Base-by-base conservation (phyloP, 2,329 filamentous ascomycete species). In the Paecilomyces sp. region DNA sequence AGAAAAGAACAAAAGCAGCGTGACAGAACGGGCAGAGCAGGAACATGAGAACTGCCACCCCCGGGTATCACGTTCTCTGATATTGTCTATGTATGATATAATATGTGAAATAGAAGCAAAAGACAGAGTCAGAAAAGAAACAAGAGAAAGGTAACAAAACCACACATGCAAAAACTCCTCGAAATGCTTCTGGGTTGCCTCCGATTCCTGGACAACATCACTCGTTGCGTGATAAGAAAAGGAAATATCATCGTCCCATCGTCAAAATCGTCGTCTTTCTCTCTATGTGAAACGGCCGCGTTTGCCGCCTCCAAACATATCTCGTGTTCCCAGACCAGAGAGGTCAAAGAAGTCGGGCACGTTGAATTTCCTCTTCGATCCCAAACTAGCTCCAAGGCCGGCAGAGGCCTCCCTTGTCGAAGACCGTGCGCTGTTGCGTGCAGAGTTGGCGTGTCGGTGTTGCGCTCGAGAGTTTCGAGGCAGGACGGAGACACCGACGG, bases 261-360 rank as follows among this genome's bases (percentile, higher is more conserved):
- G 63, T 71, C 68, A 65, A 70, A 62, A 62, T 65, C 64, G 64
- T 68, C 66, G 64, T 68, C 66, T 65, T n/a, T n/a, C 9, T 58
- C 34, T 61, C 70, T 72, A 80, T 65, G 71, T 72, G 63, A 79
- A 77, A 56, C 79, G 76, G 47, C 79, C 75, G 55, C 78, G 73
- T 70, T 81, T 81, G 54, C 74, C 74, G n/a, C 77, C 75, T 60
- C 77, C 76, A 61, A 72, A 72, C 47, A 71, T 69, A 64, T 81
- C 79, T 60, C 73, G 71, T 54, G 69, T 70, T 57, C 75, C 73
- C 56, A 80, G 64, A 54, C 74, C 77, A 1, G 78, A 79, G 22
- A 81, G 64, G 62, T 81, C 79, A 61, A 81, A 81, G 64, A 81
- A 81, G 54, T 81, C 79, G 2, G 74, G 74, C 54, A 80, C 75